Evolutionary conservation across 2,329 filamentous ascomycete genomes (phyloP).

Genomic region (Macrophomina tecta): DNA sequence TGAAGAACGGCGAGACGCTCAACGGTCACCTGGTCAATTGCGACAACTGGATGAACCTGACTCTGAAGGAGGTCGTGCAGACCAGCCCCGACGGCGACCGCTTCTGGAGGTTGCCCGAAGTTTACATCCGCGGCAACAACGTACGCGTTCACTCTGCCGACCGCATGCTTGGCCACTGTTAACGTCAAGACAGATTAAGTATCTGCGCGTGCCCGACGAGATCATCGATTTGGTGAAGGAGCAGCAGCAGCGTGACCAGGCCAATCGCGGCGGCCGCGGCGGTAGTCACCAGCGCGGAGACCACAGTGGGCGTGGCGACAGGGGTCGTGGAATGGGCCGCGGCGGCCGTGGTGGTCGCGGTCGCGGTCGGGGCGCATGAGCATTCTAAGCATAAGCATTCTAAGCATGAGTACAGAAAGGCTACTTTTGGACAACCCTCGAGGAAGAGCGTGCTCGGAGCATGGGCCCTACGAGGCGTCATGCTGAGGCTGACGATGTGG

Average conservation of each 20-base stretch:
- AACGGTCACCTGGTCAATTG: conserved; percentile 96
- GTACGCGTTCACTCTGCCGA: conserved; percentile 59
- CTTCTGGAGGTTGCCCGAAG: conserved; percentile 89
- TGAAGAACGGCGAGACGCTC: conserved; percentile 96
- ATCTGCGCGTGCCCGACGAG: conserved; percentile 93
- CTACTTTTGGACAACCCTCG: not conserved
- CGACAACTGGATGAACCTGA: conserved; percentile 99
- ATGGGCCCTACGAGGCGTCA: not conserved
- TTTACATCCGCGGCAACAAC: conserved; percentile 97
- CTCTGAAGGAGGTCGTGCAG: conserved; percentile 94
- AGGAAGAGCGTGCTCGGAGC: not conserved
- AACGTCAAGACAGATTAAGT: conserved; percentile 79
- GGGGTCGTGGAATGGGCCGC: conserved; percentile 48
- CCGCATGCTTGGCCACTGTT: conserved; percentile 2
- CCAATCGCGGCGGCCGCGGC: conserved; percentile 67
- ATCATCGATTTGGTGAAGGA: conserved; percentile 95
- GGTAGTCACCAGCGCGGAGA: conserved; percentile 62
- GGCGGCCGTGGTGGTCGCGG: conserved; percentile 62
- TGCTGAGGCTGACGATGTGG: not conserved
- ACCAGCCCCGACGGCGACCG: conserved; percentile 94
- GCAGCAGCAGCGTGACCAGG: conserved; percentile 76
- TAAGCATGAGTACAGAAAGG: not conserved
- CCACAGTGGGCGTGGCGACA: conserved; percentile 60
- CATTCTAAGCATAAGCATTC: too few species aligned
- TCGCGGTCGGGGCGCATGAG: conserved; percentile 51